phyloP scores from a whole-genome alignment of 2,329 filamentous ascomycete genomes.

The Botrytis fabae region DNA sequence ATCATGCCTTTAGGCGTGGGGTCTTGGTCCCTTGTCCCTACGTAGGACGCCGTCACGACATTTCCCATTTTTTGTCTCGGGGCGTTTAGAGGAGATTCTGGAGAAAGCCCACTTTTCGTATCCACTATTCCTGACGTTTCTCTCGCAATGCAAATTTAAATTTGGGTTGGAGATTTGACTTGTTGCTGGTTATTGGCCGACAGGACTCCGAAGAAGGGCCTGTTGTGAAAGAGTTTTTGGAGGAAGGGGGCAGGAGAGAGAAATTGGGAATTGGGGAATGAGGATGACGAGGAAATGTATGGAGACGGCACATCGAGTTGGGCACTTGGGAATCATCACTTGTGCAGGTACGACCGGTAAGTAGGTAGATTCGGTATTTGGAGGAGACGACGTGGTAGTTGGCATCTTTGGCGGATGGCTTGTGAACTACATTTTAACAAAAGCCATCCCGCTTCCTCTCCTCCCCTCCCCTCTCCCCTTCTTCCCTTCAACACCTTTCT shows the following conservation, averaged over 20 bases:
- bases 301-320: neutral
- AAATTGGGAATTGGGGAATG: neutral
- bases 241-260: neutral
- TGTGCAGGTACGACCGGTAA: neutral
- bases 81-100: constrained; percentile 12
- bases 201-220: constrained; percentile 20
- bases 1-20: constrained; percentile 14
- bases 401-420: neutral
- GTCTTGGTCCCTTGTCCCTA: neutral
- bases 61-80: constrained; percentile 15
- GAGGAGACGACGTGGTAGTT: neutral
- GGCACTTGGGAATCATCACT: neutral
- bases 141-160: constrained; percentile 18
- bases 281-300: neutral
- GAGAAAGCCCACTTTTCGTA: constrained; percentile 13
- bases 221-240: constrained; percentile 11
- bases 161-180: constrained; percentile 1
- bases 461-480: neutral
- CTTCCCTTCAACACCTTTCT: neutral
- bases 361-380: neutral
- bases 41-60: neutral
- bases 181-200: constrained; percentile 14
- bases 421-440: neutral
- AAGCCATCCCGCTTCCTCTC: neutral
- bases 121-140: constrained; percentile 15